These are phyloP conservation scores for Niveomyces coronatus DNA, from an alignment of 2,329 filamentous ascomycete species.

Conservation along the genomic window DNA sequence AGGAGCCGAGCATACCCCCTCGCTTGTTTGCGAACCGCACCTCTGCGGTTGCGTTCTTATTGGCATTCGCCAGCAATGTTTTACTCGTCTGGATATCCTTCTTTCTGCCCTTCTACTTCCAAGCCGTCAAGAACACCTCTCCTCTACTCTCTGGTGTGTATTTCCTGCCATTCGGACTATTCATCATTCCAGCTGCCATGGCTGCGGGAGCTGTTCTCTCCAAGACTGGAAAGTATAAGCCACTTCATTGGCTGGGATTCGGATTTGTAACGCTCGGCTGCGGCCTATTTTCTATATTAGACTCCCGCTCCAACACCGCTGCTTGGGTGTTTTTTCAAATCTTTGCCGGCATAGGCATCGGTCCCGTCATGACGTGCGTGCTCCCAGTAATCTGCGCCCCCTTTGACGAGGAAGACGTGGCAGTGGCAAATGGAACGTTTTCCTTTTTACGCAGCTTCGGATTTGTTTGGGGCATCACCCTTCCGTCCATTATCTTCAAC, in stretches of 20 bases:
- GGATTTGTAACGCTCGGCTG: conserved; percentile 28
- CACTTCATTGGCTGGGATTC: conserved; percentile 26
- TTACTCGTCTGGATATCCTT: conserved; percentile 6
- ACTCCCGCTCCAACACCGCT: conserved; percentile 19
- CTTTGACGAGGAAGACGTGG: conserved; percentile 23
- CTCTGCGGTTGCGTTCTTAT: background rate
- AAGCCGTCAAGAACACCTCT: background rate
- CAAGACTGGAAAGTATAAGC: conserved; percentile 23
- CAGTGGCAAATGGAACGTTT: conserved; percentile 27
- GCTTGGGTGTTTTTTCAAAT: conserved; percentile 32
- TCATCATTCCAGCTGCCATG: conserved; percentile 15
- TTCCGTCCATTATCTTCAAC: conserved; percentile 33
- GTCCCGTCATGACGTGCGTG: conserved; percentile 31
- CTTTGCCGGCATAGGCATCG: conserved; percentile 28
- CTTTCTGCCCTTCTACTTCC: conserved; percentile 11
- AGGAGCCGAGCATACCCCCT: conserved; percentile 26
- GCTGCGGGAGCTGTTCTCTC: conserved; percentile 19
- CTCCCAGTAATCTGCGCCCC: conserved; percentile 33
- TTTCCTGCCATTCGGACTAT: conserved; percentile 4
- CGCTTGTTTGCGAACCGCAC: conserved; percentile 6
- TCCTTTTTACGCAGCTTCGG: conserved; percentile 35
- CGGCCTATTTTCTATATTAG: conserved; percentile 31
- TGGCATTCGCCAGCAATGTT: background rate
- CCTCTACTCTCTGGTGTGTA: conserved; percentile 1
- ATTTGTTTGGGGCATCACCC: conserved; percentile 32